Evolutionary conservation across 2,329 filamentous ascomycete genomes (phyloP), one percentile per base, ranked within the genome.

Genomic region (Penicillium sp.): DNA sequence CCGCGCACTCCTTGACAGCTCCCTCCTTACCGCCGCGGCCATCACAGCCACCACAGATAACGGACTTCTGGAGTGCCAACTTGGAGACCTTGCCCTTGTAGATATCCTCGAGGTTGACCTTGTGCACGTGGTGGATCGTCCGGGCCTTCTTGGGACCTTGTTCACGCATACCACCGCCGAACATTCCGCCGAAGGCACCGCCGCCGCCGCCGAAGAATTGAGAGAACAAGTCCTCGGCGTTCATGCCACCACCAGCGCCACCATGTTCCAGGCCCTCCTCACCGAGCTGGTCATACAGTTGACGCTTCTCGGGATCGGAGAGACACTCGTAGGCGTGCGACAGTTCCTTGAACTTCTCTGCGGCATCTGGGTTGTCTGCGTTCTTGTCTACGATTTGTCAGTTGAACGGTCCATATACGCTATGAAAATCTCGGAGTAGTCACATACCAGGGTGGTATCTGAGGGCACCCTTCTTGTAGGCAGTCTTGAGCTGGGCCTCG

Each of bases 61-160:
- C 86, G 11, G 92, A 97, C 69, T 95, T 95, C 75, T 99, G 93
- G 37, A 99, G 81, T 27, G 93, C 95, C 45, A 99, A 81, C 77
- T 99, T 99, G 49, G 92, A 97, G 56, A 95, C 83, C 80, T 99
- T 99, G 69, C 93, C 93, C 57, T 88, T 86, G 81, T 99, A 99
- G 69, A 99, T 90, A 64, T 99, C 93, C 75, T 99, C 93, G 44
- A 99, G 83, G 11, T 89, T 91, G 53, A 99, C 93, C 76, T 96
- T 96, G 84, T 97, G 93, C 42, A 93, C 91, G 77, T 99, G 93
- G 74, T 95, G 89, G 63, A 99, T 99, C 50, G 92, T 95, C 61
- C 93, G 86, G 41, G 93, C 92, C 80, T 99, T 85, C 77, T 85
- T 85, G 28, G 92, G 92, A 14, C 91, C 92, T 48, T 84, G 82